Conservation (phyloP, 2,329 filamentous ascomycete genomes). For the Periconia macrospinosa region DNA sequence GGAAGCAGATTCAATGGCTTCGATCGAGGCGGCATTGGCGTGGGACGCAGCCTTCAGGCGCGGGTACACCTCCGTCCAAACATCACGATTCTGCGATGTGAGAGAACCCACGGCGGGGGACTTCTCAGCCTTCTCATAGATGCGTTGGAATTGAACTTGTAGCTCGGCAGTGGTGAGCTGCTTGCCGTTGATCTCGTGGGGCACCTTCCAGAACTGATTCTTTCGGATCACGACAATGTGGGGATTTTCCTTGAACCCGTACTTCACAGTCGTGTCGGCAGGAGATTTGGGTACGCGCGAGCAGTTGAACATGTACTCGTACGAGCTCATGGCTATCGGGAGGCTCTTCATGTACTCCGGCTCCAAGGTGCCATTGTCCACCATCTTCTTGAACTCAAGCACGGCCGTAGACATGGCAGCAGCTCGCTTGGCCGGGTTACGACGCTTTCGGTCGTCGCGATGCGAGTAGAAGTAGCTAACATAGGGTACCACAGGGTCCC, state of each 20-base stretch:
- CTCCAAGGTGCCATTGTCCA: constrained; percentile 80
- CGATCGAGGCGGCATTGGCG: constrained; percentile 75
- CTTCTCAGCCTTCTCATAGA: constrained; percentile 77
- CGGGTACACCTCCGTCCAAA: constrained; percentile 73
- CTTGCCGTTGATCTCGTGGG: constrained; percentile 77
- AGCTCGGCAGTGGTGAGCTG: constrained; percentile 88
- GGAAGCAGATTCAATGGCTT: constrained; percentile 82
- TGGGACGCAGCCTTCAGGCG: constrained; percentile 75
- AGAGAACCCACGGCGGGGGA: constrained; percentile 77
- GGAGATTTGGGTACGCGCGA: constrained; percentile 82
- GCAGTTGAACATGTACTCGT: constrained; percentile 98
- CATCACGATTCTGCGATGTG: constrained; percentile 89
- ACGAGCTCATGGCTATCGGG: constrained; percentile 97
- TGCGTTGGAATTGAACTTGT: constrained; percentile 81
- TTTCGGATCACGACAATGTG: constrained; percentile 90
- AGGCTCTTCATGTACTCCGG: constrained; percentile 99
- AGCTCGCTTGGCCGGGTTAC: constrained; percentile 88
- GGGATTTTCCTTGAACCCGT: constrained; percentile 71
- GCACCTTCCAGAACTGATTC: constrained; percentile 96
- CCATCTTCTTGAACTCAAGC: constrained; percentile 92
- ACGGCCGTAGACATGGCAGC: constrained; percentile 84
- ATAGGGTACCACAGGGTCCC: constrained; percentile 94
- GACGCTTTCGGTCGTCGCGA: constrained; percentile 84
- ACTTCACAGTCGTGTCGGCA: constrained; percentile 83
- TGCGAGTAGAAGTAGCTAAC: constrained; percentile 99